Evolutionary conservation across 148 eudicot genomes (phyloP).

Genomic region (Rhododendron ovatum): DNA sequence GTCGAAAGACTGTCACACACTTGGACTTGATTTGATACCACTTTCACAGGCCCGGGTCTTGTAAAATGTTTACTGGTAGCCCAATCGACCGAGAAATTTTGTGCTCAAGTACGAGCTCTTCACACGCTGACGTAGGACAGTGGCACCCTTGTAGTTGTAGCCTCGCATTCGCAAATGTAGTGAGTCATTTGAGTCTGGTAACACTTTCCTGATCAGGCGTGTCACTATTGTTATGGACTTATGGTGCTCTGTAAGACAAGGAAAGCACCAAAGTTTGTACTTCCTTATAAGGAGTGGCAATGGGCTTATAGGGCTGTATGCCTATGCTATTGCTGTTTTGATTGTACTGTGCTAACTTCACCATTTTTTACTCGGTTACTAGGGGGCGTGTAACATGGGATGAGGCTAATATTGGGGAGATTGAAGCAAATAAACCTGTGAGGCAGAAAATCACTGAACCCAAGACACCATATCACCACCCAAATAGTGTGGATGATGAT

Average conservation of each 20-base stretch:
- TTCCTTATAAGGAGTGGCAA: background rate
- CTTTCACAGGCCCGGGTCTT: background rate
- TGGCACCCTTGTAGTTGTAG: background rate
- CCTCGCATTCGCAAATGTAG: background rate
- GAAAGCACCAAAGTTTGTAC: background rate
- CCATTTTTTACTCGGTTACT: slow-evolving; percentile 16
- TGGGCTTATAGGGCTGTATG: background rate
- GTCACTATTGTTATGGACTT: background rate
- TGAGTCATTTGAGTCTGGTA: background rate
- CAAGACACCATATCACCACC: slow-evolving; percentile 83
- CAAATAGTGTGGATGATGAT: slow-evolving; percentile 49
- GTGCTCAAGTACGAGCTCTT: background rate
- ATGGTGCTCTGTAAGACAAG: background rate
- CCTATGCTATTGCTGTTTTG: background rate
- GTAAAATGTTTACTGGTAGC: background rate
- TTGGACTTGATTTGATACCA: background rate
- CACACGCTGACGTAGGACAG: background rate
- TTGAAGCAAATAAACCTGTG: slow-evolving; percentile 89
- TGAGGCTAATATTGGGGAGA: slow-evolving; percentile 76
- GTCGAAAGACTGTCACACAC: background rate
- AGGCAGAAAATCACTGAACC: slow-evolving; percentile 98
- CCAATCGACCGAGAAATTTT: background rate
- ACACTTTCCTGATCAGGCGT: background rate
- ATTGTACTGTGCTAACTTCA: background rate
- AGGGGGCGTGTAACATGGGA: slow-evolving; percentile 80